Conservation (phyloP, 2,329 filamentous ascomycete species). For the Arthroderma sp. region DNA sequence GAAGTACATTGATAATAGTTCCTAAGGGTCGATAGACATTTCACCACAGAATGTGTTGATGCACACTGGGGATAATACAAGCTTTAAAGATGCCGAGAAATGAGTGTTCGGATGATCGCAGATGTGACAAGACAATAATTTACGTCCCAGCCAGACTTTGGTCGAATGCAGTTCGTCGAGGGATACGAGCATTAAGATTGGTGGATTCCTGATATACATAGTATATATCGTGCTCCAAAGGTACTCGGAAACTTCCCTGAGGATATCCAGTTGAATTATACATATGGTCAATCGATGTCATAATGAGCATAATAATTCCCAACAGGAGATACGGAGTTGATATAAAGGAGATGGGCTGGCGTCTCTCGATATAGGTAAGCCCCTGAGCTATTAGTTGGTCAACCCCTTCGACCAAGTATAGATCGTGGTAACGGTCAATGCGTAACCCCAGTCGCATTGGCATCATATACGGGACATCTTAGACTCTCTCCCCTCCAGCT, state of each 20-base stretch:
- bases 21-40: too few relatives aligned
- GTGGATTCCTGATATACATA: constrained; percentile 3
- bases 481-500: constrained; percentile 11
- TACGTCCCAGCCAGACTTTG: too few relatives aligned
- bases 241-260: constrained; percentile 12
- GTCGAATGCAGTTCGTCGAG: too few relatives aligned
- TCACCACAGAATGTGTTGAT: too few relatives aligned
- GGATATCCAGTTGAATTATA: constrained; percentile 8
- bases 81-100: too few relatives aligned
- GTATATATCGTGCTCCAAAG: constrained; percentile 14
- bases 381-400: constrained; percentile 12
- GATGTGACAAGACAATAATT: too few relatives aligned
- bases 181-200: too few relatives aligned
- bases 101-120: too few relatives aligned
- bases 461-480: constrained; percentile 13
- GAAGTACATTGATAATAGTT: too few relatives aligned
- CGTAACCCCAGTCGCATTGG: constrained; percentile 11
- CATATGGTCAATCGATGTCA: constrained; percentile 15
- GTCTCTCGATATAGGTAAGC: constrained; percentile 3
- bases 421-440: constrained; percentile 11
- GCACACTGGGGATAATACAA: too few relatives aligned
- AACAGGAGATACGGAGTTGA: background rate
- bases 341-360: background rate
- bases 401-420: constrained; percentile 11
- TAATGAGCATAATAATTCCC: constrained; percentile 7